Evolutionary conservation across 2,329 filamentous ascomycete species (phyloP), one percentile per base, ranked within the genome.

Genomic region (Dryadomyces quercus-mongolicae): DNA sequence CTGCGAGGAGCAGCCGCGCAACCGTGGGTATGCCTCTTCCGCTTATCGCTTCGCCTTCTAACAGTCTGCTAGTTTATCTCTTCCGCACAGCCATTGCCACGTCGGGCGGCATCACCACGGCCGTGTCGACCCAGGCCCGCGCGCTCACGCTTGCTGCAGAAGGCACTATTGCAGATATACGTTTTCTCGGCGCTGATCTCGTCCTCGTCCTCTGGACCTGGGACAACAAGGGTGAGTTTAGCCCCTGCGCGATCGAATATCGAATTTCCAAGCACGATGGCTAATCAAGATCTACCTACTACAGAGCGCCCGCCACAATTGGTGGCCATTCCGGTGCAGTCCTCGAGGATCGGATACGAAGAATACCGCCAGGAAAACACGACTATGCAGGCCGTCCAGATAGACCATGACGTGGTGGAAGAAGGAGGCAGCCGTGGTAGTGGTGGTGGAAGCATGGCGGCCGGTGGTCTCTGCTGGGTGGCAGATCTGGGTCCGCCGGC

Each of bases 141-240:
- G 63, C 65, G 22, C 58, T 81, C 9, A 66, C 66, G 36, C 65
- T 80, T 1, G 68, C 66, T 1, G 62, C 68, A 6, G 43, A 51
- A 12, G 68, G 68, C 12, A 68, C 65, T n/a, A 67, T 84, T 16
- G 65, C 80, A 20, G 84, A 89, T 63, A 66, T 85, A 15, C 83
- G 84, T 62, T 88, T 90, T 62, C 74, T 87, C 46, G 75, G 85
- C 60, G 79, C 85, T 54, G 67, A 74, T 13, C 73, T 70, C 0
- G 64, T 90, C 1, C 71, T 89, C 53, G 60, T 87, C 1, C 73
- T 90, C 2, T 78, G 76, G 67, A 62, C 64, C 1, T 78, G 75
- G 66, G 38, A 49, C 9, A 9, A 5, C 3, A 18, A 48, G 21
- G 44, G 47, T 60, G 16, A 0, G 50, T 47, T 2, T 15, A 45